Percentiles rank a stretch among this genome's conserved stretches.
Conservation (phyloP, 163 green algal species). For the Scenedesmus sp. region DNA sequence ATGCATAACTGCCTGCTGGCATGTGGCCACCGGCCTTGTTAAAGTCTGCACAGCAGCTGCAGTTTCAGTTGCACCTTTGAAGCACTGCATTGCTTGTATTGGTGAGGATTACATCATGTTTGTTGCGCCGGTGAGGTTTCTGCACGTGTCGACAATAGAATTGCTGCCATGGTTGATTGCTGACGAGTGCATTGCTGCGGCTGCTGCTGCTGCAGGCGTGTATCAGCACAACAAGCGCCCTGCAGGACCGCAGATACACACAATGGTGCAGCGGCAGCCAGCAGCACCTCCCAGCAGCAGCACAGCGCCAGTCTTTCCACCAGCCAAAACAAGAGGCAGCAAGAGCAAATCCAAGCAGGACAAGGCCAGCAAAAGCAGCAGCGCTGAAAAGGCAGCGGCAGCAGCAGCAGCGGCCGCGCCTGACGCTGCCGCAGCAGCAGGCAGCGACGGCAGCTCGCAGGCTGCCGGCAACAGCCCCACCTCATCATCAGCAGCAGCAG, state of each 20-base stretch:
- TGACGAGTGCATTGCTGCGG: background rate
- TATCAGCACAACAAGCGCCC: constrained; percentile 34
- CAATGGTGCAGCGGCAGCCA: constrained; percentile 14
- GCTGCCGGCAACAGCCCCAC: background rate
- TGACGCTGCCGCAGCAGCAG: constrained; percentile 14
- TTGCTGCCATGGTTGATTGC: too few species aligned
- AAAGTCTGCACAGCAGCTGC: too few species aligned
- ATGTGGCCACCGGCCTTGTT: too few species aligned
- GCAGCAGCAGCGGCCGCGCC: constrained; percentile 33
- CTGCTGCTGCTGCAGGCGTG: constrained; percentile 35
- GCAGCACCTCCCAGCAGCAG: constrained; percentile 33
- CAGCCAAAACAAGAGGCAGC: constrained; percentile 10
- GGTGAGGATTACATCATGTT: too few species aligned
- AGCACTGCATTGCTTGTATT: too few species aligned
- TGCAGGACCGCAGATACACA: background rate
- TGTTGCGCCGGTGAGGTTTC: too few species aligned
- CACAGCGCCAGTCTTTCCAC: background rate
- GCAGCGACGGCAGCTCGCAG: background rate
- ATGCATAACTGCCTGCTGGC: too few species aligned
- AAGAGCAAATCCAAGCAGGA: constrained; percentile 37
- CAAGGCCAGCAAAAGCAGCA: constrained; percentile 41
- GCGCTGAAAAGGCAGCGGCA: background rate
- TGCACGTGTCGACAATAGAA: too few species aligned
- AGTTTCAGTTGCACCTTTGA: too few species aligned
- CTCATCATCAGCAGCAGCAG: background rate